Evolutionary conservation across 495 filamentous ascomycete genomes (phyloP), one percentile per base, ranked within the genome.

Genomic region (Neurospora africana): DNA sequence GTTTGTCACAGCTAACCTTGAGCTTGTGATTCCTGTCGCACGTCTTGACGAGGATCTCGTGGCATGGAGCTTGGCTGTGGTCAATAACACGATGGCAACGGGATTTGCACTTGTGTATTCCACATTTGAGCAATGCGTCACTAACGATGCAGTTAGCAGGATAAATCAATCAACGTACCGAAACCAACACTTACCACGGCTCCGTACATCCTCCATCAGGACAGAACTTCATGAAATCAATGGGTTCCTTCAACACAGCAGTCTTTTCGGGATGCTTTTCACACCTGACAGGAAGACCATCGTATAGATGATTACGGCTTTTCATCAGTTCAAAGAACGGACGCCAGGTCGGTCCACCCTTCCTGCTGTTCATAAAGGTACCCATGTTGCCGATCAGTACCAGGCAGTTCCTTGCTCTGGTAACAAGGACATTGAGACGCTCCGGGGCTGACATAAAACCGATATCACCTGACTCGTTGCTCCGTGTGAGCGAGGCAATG

Each of bases 171-270:
- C 8, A 19, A 23, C 3, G 11, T 27, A n/a, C 4, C 6, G 0
- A 2, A 9, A 40, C 7, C 11, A 15, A 17, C 21, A 81, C 84
- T 71, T 84, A 91, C 90, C 91, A 94, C 39, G 86, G 86, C 38
- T 87, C 82, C 2, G 78, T 78, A 75, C 91, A 94, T n/a, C 92
- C 92, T 2, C 92, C 92, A 78, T 94, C 91, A 0, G 92, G 92
- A 70, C 86, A 89, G 23, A 86, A 77, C 6, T 74, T 80, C 44
- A 21, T 27, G 10, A 94, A 94, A 33, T 91, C 87, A 4, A 84
- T 79, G 0, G 81, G 76, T 4, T 76, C 82, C 17, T 72, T 72
- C 4, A 92, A 70, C 3, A 89, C 41, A 0, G 82, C 80, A 4
- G 72, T 84, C 33, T 72, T 82, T 3, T 89, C 76, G 0, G 86